Conservation (phyloP, 2,329 filamentous ascomycete genomes). For the Esteya vermicola region DNA sequence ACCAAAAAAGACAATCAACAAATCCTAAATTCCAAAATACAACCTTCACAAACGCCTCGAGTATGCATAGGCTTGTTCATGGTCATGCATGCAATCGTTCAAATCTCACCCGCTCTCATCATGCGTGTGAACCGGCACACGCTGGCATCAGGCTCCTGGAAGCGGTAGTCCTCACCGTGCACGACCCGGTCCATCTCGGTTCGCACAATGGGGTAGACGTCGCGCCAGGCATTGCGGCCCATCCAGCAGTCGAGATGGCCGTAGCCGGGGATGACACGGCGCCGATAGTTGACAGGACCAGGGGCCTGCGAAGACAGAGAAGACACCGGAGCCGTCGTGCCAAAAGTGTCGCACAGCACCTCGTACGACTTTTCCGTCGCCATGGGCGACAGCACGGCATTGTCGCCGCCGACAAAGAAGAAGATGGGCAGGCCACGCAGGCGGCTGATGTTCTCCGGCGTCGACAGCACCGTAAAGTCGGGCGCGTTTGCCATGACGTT, state of each 20-base stretch:
- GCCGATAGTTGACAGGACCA: slow-evolving; percentile 24
- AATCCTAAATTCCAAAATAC: neutral
- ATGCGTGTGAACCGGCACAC: slow-evolving; percentile 26
- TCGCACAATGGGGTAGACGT: slow-evolving; percentile 42
- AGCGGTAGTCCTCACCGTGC: slow-evolving; percentile 25
- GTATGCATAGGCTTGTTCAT: too few relatives aligned
- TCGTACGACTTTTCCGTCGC: slow-evolving; percentile 40
- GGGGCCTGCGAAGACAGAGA: too few relatives aligned
- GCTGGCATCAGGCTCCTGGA: slow-evolving; percentile 26
- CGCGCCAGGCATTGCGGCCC: slow-evolving; percentile 42
- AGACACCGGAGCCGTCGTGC: slow-evolving; percentile 21
- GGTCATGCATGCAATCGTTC: too few relatives aligned
- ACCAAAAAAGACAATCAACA: neutral
- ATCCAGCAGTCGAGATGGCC: slow-evolving; percentile 50
- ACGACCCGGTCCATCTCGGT: slow-evolving; percentile 40
- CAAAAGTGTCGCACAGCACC: slow-evolving; percentile 34
- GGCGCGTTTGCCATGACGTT: slow-evolving; percentile 38
- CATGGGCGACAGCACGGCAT: slow-evolving; percentile 38
- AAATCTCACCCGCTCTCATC: slow-evolving; percentile 24
- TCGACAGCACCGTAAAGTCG: slow-evolving; percentile 30
- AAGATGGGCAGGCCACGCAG: slow-evolving; percentile 40
- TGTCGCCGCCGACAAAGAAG: slow-evolving; percentile 40
- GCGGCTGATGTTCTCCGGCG: slow-evolving; percentile 30
- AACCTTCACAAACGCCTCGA: too few relatives aligned
- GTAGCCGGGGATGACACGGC: slow-evolving; percentile 40